Base-by-base conservation (phyloP, 371 early-diverging fungal genomes). In the Mucor sp. region DNA sequence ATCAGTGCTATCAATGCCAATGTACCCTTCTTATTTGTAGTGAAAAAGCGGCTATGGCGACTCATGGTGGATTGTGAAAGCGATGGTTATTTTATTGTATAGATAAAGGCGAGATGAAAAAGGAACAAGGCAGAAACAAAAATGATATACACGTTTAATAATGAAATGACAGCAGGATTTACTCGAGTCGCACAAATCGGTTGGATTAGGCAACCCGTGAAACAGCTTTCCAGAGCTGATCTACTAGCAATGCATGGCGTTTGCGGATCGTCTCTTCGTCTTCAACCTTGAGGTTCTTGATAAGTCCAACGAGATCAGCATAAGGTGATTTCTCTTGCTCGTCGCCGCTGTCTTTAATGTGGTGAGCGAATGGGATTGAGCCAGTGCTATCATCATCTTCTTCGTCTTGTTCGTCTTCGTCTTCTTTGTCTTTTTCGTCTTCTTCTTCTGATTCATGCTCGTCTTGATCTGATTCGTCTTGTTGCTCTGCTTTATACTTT, bases 21-120 rank as follows among this genome's bases (percentile, higher is more conserved):
- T 17, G n/a, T 61, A 87, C 89, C 90, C 78, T 86, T 88, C 71
- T 85, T 88, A 53, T 84, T 87, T 27, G 84, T 87, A 27, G 87
- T 74, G 75, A 90, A 90, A 77, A 89, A 89, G 41, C 17, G 41
- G 4, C 5, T 15, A 41, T 41, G 41, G 17, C 15, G 17, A 17
- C 17, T 6, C 41, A 41, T 41, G 0, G 17, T 41, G 5, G 1
- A 41, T 5, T 41, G 41, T 4, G n/a, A n/a, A 41, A 17, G 15
- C 0, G 41, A 14, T 41, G 6, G 15, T 41, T 41, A 41, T 41
- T 41, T 41, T 41, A 41, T 41, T 41, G 4, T 50, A 50, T 50
- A 19, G 3, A n/a, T 47, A n/a, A 47, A 47, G n/a, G 1, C 50
- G 25, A 50, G 19, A 50, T 50, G 17, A 41, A 41, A 15, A 41